phyloP scores from a whole-genome alignment of 768 basidiomycete species.

The Boletus subparvulus region DNA sequence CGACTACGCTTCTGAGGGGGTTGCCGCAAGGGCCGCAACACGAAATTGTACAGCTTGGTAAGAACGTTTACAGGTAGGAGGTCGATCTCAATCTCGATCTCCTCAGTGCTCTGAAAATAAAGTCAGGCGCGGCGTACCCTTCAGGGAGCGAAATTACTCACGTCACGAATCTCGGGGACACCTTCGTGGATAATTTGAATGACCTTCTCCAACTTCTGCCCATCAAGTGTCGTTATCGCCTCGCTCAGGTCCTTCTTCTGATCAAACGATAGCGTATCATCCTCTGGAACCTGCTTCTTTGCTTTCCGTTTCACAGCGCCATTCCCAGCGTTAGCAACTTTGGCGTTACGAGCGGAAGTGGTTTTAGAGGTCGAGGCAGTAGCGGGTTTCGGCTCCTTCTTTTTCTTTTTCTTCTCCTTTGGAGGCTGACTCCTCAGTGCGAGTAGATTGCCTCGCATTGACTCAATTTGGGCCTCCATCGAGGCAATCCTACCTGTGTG shows the following conservation, averaged over 20 bases:
- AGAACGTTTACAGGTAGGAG: conserved; percentile 81
- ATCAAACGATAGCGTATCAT: conserved; percentile 86
- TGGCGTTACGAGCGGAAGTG: conserved; percentile 45
- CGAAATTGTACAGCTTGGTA: conserved; percentile 93
- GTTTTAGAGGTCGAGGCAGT: conserved; percentile 67
- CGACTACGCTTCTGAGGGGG: conserved; percentile 64
- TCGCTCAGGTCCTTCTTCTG: conserved; percentile 99
- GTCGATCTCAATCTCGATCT: conserved; percentile 99
- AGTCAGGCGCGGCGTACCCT: conserved; percentile 12
- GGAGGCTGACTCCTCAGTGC: conserved; percentile 55
- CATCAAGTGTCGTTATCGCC: conserved; percentile 85
- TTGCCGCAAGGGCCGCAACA: conserved; percentile 74
- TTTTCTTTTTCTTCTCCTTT: conserved; percentile 72
- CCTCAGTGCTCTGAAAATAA: conserved; percentile 77
- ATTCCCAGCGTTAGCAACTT: conserved; percentile 38
- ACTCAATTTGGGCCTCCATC: conserved; percentile 82
- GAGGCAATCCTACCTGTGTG: conserved; percentile 63
- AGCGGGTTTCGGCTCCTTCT: conserved; percentile 57
- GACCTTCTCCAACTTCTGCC: conserved; percentile 79
- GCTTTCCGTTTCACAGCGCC: conserved; percentile 54
- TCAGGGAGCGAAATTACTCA: conserved; percentile 44
- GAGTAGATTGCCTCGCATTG: conserved; percentile 68
- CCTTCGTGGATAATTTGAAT: conserved; percentile 95
- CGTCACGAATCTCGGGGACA: conserved; percentile 90
- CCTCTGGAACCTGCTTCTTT: conserved; percentile 70